A percentile compares a stretch with the other conserved stretches of the same genome.
These are phyloP conservation scores for Byssothecium circinans DNA, from an alignment of 2,329 filamentous ascomycete species.

Conservation along the genomic window DNA sequence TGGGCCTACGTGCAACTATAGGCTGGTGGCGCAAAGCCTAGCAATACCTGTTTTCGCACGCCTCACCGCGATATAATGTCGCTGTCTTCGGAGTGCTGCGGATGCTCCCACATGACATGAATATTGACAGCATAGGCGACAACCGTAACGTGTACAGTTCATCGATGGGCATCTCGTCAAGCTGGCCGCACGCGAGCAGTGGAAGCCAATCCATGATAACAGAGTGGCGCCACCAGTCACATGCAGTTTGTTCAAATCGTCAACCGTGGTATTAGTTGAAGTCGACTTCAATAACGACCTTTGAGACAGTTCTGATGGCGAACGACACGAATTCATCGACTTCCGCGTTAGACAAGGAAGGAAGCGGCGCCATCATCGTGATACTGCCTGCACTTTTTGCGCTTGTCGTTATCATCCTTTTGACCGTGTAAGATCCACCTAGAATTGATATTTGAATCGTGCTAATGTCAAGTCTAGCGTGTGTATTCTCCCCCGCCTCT, in stretches of 20 bases:
- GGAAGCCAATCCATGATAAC: too few species aligned
- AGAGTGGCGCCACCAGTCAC: too few species aligned
- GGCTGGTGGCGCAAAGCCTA: background rate
- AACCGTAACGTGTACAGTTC: too few species aligned
- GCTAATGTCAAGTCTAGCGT: slow-evolving; percentile 21
- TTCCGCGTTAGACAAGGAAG: slow-evolving; percentile 9
- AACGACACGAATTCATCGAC: slow-evolving; percentile 11
- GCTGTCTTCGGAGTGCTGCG: background rate
- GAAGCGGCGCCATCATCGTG: slow-evolving; percentile 31
- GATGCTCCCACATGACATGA: background rate
- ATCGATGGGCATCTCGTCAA: too few species aligned
- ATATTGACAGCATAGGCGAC: too few species aligned
- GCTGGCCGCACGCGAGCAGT: too few species aligned
- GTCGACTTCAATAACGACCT: background rate
- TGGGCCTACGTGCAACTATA: background rate
- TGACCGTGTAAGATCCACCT: slow-evolving; percentile 30
- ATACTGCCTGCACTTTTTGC: slow-evolving; percentile 34
- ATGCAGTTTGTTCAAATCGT: too few species aligned
- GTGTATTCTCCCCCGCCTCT: slow-evolving; percentile 23
- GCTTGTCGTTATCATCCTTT: slow-evolving; percentile 24
- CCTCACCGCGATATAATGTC: background rate
- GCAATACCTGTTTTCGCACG: background rate
- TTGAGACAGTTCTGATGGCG: slow-evolving; percentile 11
- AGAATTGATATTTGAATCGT: background rate
- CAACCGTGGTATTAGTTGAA: too few species aligned